phyloP scores from a whole-genome alignment of 768 basidiomycete genomes.

The Calocera cornea region DNA sequence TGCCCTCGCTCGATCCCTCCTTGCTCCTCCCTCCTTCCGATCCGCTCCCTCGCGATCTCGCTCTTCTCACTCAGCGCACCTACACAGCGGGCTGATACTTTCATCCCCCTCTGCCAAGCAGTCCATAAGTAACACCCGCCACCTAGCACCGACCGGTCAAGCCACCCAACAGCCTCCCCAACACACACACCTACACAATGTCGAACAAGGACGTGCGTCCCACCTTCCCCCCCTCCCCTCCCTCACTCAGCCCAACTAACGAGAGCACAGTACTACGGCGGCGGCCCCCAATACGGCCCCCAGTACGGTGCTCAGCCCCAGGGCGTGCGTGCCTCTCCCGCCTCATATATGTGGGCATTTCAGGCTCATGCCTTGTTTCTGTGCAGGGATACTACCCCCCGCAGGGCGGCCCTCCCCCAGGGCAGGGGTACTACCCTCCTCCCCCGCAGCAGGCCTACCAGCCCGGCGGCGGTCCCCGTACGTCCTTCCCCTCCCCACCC shows the following conservation, averaged over 20 bases:
- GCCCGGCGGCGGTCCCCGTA: background rate
- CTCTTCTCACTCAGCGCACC: background rate
- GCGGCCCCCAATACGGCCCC: background rate
- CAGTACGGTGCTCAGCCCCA: background rate
- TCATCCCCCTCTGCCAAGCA: too few species aligned
- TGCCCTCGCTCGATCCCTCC: background rate
- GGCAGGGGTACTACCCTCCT: background rate
- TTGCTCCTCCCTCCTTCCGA: too few species aligned
- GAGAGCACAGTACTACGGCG: background rate
- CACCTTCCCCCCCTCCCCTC: background rate
- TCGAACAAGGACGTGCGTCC: background rate
- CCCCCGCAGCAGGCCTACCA: background rate
- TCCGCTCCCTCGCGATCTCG: background rate
- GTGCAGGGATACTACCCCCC: conserved; percentile 1
- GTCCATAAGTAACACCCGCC: too few species aligned
- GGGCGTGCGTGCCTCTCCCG: background rate
- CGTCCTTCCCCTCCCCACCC: background rate
- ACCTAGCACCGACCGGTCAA: too few species aligned
- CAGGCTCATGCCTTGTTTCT: background rate
- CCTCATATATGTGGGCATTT: background rate
- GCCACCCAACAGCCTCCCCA: background rate
- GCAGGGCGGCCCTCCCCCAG: conserved; percentile 1
- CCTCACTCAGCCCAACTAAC: background rate
- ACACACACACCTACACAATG: background rate
- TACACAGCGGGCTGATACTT: too few species aligned